A percentile compares a stretch with the other conserved stretches of the same genome.
These are phyloP conservation scores for Cytospora piceae DNA, from an alignment of 2,329 filamentous ascomycete species.

Conservation along the genomic window DNA sequence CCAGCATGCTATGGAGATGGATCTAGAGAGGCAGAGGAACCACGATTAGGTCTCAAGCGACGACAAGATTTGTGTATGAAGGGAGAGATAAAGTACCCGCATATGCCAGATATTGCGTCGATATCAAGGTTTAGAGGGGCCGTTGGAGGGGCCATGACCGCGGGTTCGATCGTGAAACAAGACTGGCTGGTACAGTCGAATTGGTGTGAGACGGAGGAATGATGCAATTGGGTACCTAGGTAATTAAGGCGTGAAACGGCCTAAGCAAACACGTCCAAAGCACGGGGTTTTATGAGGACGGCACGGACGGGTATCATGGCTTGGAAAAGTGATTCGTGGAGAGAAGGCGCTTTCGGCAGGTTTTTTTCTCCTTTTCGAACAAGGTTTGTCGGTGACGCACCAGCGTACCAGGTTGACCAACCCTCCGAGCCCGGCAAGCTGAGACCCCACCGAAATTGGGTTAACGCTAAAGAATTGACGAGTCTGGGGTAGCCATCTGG, in stretches of 20 bases:
- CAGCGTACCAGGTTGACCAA: not conserved
- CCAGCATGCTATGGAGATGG: constrained; percentile 97
- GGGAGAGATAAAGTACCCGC: constrained; percentile 59
- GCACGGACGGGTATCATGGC: no score
- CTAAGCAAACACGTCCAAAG: not conserved
- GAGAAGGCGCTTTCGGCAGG: constrained; percentile 14
- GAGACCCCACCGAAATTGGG: not conserved
- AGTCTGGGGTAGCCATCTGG: constrained; percentile 8
- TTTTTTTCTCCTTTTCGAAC: constrained; percentile 22
- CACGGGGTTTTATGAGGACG: not conserved
- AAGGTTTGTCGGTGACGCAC: constrained; percentile 13
- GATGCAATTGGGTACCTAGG: not conserved
- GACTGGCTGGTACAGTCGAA: not conserved
- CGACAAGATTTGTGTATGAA: not conserved
- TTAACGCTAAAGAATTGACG: not conserved
- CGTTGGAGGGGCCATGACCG: constrained; percentile 57
- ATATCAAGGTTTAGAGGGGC: constrained; percentile 74
- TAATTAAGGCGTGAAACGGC: not conserved
- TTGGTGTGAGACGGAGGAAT: no score
- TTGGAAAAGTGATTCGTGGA: not conserved
- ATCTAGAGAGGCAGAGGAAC: constrained; percentile 53
- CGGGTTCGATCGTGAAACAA: not conserved
- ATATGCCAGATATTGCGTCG: constrained; percentile 89
- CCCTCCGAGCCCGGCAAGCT: not conserved
- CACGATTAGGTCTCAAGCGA: not conserved